A percentile compares a stretch with the other conserved stretches of the same genome.
Evolutionary conservation across 2,329 filamentous ascomycete species (phyloP).

Genomic region (Botryotinia convoluta): DNA sequence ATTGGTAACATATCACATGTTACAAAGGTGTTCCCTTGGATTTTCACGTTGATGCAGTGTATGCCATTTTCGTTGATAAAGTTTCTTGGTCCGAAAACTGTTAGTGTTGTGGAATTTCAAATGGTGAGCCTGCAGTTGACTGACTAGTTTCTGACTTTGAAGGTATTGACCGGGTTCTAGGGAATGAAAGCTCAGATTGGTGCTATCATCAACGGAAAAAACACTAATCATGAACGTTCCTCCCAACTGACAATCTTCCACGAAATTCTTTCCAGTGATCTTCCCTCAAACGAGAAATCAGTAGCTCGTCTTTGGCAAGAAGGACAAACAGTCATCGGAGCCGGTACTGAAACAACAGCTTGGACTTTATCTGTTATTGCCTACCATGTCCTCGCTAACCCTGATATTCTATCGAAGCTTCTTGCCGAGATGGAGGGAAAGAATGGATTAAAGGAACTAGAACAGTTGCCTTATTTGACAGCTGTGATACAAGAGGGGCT

Average conservation of each 20-base stretch:
- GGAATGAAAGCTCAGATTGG: slow-evolving; percentile 38
- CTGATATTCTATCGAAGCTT: slow-evolving; percentile 36
- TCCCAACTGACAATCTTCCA: slow-evolving; percentile 34
- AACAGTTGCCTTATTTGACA: slow-evolving; percentile 36
- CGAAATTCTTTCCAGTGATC: slow-evolving; percentile 31
- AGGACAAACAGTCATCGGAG: slow-evolving; percentile 35
- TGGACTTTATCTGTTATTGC: slow-evolving; percentile 39
- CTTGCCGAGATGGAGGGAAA: slow-evolving; percentile 38
- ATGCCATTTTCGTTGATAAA: not conserved
- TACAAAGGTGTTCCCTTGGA: slow-evolving; percentile 4
- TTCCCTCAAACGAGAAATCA: slow-evolving; percentile 40
- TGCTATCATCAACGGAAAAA: slow-evolving; percentile 4
- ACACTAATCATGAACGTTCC: slow-evolving; percentile 18
- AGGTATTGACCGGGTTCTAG: slow-evolving; percentile 26
- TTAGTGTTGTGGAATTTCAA: slow-evolving; percentile 5
- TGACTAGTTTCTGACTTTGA: not conserved
- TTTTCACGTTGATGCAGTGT: slow-evolving; percentile 8
- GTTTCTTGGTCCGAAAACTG: not conserved
- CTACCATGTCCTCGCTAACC: slow-evolving; percentile 41
- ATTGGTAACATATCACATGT: slow-evolving; percentile 17
- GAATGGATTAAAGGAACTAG: slow-evolving; percentile 27
- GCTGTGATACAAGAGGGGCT: slow-evolving; percentile 40
- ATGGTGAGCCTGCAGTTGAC: slow-evolving; percentile 15
- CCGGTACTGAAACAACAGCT: slow-evolving; percentile 42
- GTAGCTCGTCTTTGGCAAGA: slow-evolving; percentile 39